Percentiles rank a stretch among this genome's conserved stretches.
phyloP scores from a whole-genome alignment of 495 filamentous ascomycete species.

The Xylaria grammica region DNA sequence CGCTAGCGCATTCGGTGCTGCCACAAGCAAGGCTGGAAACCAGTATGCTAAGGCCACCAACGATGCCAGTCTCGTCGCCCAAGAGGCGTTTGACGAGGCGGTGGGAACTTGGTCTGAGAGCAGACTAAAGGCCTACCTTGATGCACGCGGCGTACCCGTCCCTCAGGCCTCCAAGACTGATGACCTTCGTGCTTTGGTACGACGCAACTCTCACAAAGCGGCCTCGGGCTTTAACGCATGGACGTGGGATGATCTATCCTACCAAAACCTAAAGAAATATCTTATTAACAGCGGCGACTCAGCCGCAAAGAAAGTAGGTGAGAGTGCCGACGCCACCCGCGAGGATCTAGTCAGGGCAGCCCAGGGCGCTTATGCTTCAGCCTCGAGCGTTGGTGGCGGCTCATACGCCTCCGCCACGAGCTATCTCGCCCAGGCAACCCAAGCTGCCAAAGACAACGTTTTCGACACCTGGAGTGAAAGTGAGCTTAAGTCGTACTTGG shows the following conservation, averaged over 20 bases:
- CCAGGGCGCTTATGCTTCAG: conserved; percentile 70
- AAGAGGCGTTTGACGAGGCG: conserved; percentile 70
- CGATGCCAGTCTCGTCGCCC: conserved; percentile 63
- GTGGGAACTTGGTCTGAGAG: conserved; percentile 72
- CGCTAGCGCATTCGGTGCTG: conserved; percentile 73
- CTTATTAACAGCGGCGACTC: conserved; percentile 61
- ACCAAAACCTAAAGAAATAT: conserved; percentile 76
- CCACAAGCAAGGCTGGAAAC: conserved; percentile 81
- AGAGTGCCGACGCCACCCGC: conserved; percentile 68
- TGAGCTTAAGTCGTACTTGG: conserved; percentile 81
- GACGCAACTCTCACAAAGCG: conserved; percentile 74
- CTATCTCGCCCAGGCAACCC: conserved; percentile 71
- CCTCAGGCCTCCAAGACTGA: conserved; percentile 78
- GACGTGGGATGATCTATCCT: conserved; percentile 85
- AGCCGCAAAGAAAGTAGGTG: conserved; percentile 70
- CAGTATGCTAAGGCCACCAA: conserved; percentile 78
- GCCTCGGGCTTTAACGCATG: conserved; percentile 73
- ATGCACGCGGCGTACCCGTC: conserved; percentile 70
- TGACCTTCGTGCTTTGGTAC: conserved; percentile 77
- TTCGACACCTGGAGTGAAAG: conserved; percentile 82
- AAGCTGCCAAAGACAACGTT: conserved; percentile 67
- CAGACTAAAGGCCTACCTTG: conserved; percentile 77
- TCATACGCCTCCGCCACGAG: conserved; percentile 77
- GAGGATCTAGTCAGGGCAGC: conserved; percentile 77
- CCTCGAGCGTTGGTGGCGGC: conserved; percentile 68